Conservation (phyloP, 1,139 yeast species). For the Candida mesenterica region DNA sequence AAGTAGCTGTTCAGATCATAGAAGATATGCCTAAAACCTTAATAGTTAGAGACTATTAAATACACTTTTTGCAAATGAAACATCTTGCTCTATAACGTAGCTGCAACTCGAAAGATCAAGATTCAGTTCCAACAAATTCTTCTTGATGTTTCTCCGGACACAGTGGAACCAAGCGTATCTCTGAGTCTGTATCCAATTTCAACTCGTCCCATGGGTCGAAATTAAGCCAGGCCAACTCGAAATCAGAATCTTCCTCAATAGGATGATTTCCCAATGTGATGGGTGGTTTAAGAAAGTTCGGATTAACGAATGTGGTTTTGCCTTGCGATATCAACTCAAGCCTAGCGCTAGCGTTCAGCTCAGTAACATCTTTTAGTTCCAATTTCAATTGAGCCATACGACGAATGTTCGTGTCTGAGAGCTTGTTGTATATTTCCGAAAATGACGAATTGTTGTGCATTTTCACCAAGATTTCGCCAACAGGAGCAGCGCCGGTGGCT, state of each 20-base stretch:
- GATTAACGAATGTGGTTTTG: conserved; percentile 15
- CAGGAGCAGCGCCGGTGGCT: background rate
- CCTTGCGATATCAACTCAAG: conserved; percentile 40
- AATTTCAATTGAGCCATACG: conserved; percentile 22
- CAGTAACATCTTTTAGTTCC: conserved; percentile 31
- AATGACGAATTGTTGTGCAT: conserved; percentile 17
- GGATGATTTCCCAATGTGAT: conserved; percentile 38
- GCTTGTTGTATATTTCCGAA: conserved; percentile 26
- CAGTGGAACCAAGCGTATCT: conserved; percentile 44
- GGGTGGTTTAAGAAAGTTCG: conserved; percentile 29
- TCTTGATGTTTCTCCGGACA: conserved; percentile 2
- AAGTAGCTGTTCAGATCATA: too few species aligned
- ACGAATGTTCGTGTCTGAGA: conserved; percentile 23
- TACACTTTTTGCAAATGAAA: too few species aligned
- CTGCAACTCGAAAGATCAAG: too few species aligned
- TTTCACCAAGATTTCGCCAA: conserved; percentile 3
- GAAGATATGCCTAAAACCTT: too few species aligned
- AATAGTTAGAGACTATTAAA: too few species aligned
- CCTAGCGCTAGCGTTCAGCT: conserved; percentile 38
- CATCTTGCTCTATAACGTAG: too few species aligned
- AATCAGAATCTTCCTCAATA: conserved; percentile 41
- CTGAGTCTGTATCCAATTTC: conserved; percentile 38
- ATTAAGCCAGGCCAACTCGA: conserved; percentile 45
- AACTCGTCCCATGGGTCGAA: conserved; percentile 56
- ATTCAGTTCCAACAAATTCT: too few species aligned